Evolutionary conservation across 1,139 yeast species (phyloP).

Genomic region (Diutina siamensis): DNA sequence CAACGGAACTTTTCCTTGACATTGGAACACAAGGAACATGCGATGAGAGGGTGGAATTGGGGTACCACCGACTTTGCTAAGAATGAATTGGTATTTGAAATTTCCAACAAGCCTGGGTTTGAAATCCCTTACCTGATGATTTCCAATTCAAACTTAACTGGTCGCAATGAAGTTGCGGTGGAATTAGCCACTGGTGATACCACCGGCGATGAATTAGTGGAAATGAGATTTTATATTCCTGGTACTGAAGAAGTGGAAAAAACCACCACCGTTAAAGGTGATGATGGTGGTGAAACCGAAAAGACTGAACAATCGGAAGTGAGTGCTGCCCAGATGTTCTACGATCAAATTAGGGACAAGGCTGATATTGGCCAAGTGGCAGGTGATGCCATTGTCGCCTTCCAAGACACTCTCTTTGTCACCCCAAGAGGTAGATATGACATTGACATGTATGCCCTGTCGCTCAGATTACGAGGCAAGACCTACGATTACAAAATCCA

Average conservation of each 20-base stretch:
- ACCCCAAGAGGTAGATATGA: constrained; percentile 99
- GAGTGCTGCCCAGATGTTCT: constrained; percentile 74
- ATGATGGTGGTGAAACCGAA: constrained; percentile 24
- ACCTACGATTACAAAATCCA: constrained; percentile 95
- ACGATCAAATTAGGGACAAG: constrained; percentile 82
- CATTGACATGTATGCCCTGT: constrained; percentile 82
- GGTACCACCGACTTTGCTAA: constrained; percentile 89
- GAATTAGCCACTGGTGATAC: constrained; percentile 62
- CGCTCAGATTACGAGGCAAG: constrained; percentile 89
- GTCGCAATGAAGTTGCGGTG: constrained; percentile 86
- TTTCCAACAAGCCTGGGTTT: constrained; percentile 82
- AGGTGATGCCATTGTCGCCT: constrained; percentile 94
- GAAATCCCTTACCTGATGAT: constrained; percentile 79
- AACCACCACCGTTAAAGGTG: constrained; percentile 22
- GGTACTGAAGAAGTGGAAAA: constrained; percentile 52
- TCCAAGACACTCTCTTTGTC: constrained; percentile 80
- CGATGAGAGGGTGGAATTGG: constrained; percentile 98
- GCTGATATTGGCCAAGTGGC: constrained; percentile 96
- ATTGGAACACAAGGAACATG: constrained; percentile 79
- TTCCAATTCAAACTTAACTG: constrained; percentile 81
- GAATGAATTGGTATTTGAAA: constrained; percentile 77
- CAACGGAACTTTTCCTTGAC: constrained; percentile 63
- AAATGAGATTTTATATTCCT: constrained; percentile 86
- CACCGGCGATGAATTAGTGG: constrained; percentile 93
- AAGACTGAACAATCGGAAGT: constrained; percentile 38